Conservation (phyloP, 305 asterid species). For the Fraxinus velutina region DNA sequence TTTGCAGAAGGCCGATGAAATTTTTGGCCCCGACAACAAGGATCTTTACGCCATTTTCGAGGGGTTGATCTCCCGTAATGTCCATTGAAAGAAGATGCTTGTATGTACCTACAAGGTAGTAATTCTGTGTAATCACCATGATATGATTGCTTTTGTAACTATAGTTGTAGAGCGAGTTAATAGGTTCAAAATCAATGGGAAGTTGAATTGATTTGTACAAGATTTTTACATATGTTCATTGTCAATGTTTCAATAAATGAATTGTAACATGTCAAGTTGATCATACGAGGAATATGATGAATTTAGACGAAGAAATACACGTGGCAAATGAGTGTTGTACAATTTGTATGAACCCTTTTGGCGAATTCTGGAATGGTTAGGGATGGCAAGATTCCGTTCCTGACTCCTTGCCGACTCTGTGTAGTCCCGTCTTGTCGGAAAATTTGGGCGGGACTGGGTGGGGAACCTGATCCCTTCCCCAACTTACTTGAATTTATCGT, state of each 20-base stretch:
- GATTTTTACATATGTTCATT: constrained; percentile 18
- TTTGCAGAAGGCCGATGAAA: constrained; percentile 78
- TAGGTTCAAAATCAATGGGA: constrained; percentile 11
- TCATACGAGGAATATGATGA: neutral
- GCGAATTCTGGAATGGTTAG: neutral
- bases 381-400: no score
- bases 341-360: neutral
- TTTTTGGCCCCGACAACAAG: constrained; percentile 84
- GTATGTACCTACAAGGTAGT: neutral
- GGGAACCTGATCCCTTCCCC: no score
- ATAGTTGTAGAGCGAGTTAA: constrained; percentile 21
- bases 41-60: constrained; percentile 80
- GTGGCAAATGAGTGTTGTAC: neutral
- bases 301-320: neutral
- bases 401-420: no score
- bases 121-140: neutral
- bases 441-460: no score
- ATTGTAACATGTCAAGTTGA: neutral
- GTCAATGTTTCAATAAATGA: constrained; percentile 5
- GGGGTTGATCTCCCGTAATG: constrained; percentile 76
- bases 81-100: constrained; percentile 35
- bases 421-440: no score
- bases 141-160: constrained; percentile 14
- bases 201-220: constrained; percentile 19
- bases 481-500: no score